Base-by-base conservation (phyloP, 1,284 basidiomycete genomes). In the Ceratobasidium sp. region DNA sequence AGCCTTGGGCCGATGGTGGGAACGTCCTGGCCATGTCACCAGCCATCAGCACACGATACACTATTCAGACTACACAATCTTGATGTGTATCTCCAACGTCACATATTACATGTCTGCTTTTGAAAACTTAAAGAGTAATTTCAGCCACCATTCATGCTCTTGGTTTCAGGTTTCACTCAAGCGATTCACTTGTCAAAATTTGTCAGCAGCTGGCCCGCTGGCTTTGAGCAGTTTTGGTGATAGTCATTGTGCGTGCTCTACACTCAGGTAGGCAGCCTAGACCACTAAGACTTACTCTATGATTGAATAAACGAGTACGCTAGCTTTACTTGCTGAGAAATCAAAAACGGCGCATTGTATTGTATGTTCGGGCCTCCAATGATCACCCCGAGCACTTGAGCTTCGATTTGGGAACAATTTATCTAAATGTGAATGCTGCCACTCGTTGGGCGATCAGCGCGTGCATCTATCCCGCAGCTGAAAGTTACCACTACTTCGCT, bases 401-500 rank as follows among this genome's bases (percentile, higher is more conserved):
- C 3, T 37, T 35, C n/a, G n/a, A 61, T 42, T n/a, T 39, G 35
- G 56, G 37, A 39, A 20, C 42, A 42, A 42, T 61, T 61, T 61
- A 61, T 23, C 58, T n/a, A 61, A 61, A 61, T 37, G 17, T 26
- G 37, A 39, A 17, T 37, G 13, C 37, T 17, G 58, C 37, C 58
- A 61, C 28, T 39, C 23, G 35, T 35, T 13, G 58, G 15, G 20
- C 58, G n/a, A 37, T 42, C 37, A 39, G 8, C 35, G 58, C 37
- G 58, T 61, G 58, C 23, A 42, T n/a, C 15, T 37, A 39, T 10
- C 17, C 15, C 42, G 15, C 35, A 37, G 28, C n/a, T 20, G 35
- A 61, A 61, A 61, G 58, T 61, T 61, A 61, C 58, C 58, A n/a
- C 28, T 61, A 31, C n/a, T 61, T 37, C 11, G 33, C 11, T 10